A percentile compares a stretch with the other conserved stretches of the same genome.
phyloP scores from a whole-genome alignment of 148 eudicot genomes.

The Chenopodium formosanum region DNA sequence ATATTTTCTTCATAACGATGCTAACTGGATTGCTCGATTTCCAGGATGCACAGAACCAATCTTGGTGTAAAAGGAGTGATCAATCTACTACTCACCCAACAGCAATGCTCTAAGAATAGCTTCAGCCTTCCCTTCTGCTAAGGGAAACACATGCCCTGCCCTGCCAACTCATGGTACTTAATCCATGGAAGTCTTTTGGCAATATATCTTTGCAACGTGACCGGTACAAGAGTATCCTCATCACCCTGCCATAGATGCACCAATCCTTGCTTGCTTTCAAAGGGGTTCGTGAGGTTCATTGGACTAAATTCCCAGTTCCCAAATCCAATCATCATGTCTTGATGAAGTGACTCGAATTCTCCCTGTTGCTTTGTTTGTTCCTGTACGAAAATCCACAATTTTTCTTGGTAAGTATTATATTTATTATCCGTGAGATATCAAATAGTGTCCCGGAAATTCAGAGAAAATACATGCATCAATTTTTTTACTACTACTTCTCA shows the following conservation, averaged over 20 bases:
- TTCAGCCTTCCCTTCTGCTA: conserved; percentile 36
- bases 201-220: conserved; percentile 42
- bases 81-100: neutral
- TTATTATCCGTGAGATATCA: neutral
- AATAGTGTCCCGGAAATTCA: neutral
- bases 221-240: conserved; percentile 51
- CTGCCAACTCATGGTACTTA: conserved; percentile 43
- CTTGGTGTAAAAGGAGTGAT: neutral
- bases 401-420: neutral
- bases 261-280: neutral
- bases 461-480: neutral
- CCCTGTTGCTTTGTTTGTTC: conserved; percentile 34
- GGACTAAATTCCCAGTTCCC: conserved; percentile 50
- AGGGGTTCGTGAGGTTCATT: conserved; percentile 33
- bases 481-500: too few species aligned
- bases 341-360: conserved; percentile 35
- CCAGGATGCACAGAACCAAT: neutral
- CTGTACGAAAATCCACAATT: conserved; percentile 5
- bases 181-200: conserved; percentile 48
- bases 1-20: too few species aligned
- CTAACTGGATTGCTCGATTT: too few species aligned
- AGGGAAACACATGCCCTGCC: conserved; percentile 48
- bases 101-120: conserved; percentile 31
- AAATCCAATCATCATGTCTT: conserved; percentile 44
- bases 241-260: conserved; percentile 59